phyloP scores from a whole-genome alignment of 257 asterid species.

The Buddleja alternifolia region DNA sequence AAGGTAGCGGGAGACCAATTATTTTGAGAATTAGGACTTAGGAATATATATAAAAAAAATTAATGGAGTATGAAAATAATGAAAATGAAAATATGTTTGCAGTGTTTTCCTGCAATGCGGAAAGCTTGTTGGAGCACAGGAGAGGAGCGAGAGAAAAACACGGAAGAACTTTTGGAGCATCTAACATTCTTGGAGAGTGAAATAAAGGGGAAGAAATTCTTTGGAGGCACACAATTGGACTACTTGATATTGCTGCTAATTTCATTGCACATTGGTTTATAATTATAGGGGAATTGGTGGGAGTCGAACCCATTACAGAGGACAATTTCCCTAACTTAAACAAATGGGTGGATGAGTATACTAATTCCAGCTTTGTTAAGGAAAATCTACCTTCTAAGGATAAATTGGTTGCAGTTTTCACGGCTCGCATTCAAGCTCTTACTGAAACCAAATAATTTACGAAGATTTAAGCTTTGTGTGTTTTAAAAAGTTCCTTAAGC shows the following conservation, averaged over 20 bases:
- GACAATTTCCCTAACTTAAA: slow-evolving; percentile 46
- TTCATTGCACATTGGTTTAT: slow-evolving; percentile 38
- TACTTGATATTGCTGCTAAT: slow-evolving; percentile 42
- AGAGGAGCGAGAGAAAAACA: slow-evolving; percentile 49
- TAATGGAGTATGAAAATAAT: no score
- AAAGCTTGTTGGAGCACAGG: slow-evolving; percentile 38
- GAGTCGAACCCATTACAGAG: slow-evolving; percentile 38
- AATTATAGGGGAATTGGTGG: slow-evolving; percentile 30
- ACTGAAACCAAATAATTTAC: not conserved
- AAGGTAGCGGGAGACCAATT: no score
- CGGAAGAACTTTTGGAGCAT: slow-evolving; percentile 43
- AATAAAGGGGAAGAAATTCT: slow-evolving; percentile 44
- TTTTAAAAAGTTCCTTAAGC: no score
- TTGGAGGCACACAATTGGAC: slow-evolving; percentile 44
- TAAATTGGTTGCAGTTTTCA: slow-evolving; percentile 7
- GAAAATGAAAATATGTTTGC: no score
- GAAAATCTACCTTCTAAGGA: slow-evolving; percentile 46
- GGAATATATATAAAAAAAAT: no score
- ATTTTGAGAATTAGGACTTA: no score
- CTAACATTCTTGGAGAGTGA: slow-evolving; percentile 43
- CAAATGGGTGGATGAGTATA: slow-evolving; percentile 37
- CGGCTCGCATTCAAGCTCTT: not conserved
- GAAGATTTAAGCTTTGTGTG: not conserved
- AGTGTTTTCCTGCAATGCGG: slow-evolving; percentile 36
- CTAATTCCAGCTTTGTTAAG: slow-evolving; percentile 32